Evolutionary conservation across 352 stramenopile species (phyloP), one percentile per base, ranked within the genome.

Genomic region (Blastocystis sp.): DNA sequence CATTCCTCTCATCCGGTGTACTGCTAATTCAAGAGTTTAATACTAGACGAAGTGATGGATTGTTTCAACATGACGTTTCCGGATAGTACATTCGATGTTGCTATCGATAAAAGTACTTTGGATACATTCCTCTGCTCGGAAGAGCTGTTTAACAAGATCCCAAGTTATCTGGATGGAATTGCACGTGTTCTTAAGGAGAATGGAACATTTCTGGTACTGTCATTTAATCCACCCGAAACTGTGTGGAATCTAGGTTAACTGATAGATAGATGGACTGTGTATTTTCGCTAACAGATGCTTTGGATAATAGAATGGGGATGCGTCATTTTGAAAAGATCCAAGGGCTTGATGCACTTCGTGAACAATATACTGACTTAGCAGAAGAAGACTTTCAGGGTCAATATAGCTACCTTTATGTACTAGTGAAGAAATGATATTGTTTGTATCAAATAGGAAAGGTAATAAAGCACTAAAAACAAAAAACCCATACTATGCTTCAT

Each of bases 61-160:
- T 84, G 73, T 29, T 84, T 84, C 26, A 23, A 68, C 20, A 50
- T 84, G n/a, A 50, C 73, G 1, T 84, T 68, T 66, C 47, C n/a
- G 15, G 0, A 11, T 45, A 37, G 43, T 3, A 54, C 73, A 8
- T 84, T 68, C 53, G 50, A 84, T 64, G 13, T 29, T 15, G 73
- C 68, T 18, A 84, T 84, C 26, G 73, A 84, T n/a, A 84, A 84
- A 37, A 84, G 73, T n/a, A 84, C 53, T 29, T 9, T 84, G 0
- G 73, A 84, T 68, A 84, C 73, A 53, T 84, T 84, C 26, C 20
- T 84, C 29, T 84, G 73, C 9, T 84, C 73, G 7, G 73, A 84
- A 64, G 47, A 64, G n/a, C 11, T 68, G 1, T 61, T 66, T 43
- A 34, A 66, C 37, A 64, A 84, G 13, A 84, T 84, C 29, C 73